Conservation (phyloP, 192 early-diverging fungal species). For the Gryganskiella cystojenkinii region DNA sequence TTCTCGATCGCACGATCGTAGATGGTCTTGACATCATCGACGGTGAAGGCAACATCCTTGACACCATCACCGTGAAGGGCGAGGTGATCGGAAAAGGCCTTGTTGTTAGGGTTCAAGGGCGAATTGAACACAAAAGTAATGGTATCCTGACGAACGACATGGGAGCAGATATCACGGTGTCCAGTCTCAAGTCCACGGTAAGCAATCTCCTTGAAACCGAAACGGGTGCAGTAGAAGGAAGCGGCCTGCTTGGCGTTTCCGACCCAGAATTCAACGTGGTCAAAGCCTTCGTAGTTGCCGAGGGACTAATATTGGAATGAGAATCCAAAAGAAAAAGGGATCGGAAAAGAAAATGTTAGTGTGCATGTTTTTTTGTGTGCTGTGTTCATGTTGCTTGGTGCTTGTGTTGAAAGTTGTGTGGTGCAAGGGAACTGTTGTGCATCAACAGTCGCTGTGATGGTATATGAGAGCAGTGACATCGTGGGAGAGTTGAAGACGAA, state of each 20-base stretch:
- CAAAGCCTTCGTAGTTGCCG: constrained; percentile 74
- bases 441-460: too few relatives aligned
- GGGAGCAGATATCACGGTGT: constrained; percentile 82
- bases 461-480: too few relatives aligned
- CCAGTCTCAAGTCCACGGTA: constrained; percentile 98
- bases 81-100: constrained; percentile 72
- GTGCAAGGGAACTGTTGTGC: background rate
- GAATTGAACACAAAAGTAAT: constrained; percentile 93
- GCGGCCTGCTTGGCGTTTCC: constrained; percentile 77
- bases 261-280: constrained; percentile 59
- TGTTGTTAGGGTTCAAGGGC: constrained; percentile 85
- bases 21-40: constrained; percentile 83
- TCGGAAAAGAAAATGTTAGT: background rate
- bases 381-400: too few relatives aligned
- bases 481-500: too few relatives aligned
- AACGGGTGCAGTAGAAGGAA: constrained; percentile 90
- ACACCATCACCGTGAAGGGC: constrained; percentile 93
- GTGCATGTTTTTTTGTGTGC: background rate
- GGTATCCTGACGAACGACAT: constrained; percentile 86
- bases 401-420: background rate
- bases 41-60: constrained; percentile 95
- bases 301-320: constrained; percentile 34
- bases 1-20: constrained; percentile 83
- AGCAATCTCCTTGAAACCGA: constrained; percentile 93
- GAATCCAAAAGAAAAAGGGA: background rate